phyloP scores from a whole-genome alignment of 2,329 filamentous ascomycete species.

The Endoconidiophora laricicola region DNA sequence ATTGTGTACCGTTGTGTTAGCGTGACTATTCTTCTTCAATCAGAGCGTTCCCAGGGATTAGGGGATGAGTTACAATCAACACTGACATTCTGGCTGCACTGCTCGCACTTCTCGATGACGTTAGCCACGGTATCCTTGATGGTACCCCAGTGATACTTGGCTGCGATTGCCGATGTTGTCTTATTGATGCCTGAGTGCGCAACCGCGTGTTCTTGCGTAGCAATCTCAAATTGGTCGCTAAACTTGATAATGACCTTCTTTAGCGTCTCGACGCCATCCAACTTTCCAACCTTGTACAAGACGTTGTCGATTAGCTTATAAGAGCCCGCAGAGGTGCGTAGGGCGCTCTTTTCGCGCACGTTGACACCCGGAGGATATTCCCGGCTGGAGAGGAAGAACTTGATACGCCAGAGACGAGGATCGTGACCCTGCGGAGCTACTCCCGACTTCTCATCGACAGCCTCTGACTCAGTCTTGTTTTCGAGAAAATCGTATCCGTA shows the following conservation, averaged over 20 bases:
- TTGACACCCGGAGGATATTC: constrained; percentile 89
- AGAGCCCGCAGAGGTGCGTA: constrained; percentile 84
- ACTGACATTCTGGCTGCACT: constrained; percentile 62
- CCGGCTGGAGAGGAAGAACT: constrained; percentile 87
- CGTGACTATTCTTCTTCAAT: background rate
- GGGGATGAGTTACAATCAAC: constrained; percentile 10
- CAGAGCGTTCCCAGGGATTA: background rate
- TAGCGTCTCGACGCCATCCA: constrained; percentile 5
- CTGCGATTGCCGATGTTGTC: constrained; percentile 83
- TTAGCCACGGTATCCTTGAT: constrained; percentile 96
- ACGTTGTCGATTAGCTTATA: constrained; percentile 72
- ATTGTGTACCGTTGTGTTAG: background rate
- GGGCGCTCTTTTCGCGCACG: constrained; percentile 84
- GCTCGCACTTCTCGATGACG: constrained; percentile 77
- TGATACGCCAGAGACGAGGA: constrained; percentile 97
- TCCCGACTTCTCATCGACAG: constrained; percentile 19
- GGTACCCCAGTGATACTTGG: constrained; percentile 91
- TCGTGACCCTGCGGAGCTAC: constrained; percentile 27
- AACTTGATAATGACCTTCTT: constrained; percentile 94
- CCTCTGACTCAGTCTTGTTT: constrained; percentile 21
- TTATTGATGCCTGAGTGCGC: constrained; percentile 94
- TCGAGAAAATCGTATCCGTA: constrained; percentile 48
- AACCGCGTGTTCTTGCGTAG: constrained; percentile 53
- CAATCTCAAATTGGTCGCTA: constrained; percentile 78
- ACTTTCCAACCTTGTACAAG: constrained; percentile 63